Evolutionary conservation across 176 grass and related monocot genomes (phyloP).

Genomic region (Rhynchospora pubera): DNA sequence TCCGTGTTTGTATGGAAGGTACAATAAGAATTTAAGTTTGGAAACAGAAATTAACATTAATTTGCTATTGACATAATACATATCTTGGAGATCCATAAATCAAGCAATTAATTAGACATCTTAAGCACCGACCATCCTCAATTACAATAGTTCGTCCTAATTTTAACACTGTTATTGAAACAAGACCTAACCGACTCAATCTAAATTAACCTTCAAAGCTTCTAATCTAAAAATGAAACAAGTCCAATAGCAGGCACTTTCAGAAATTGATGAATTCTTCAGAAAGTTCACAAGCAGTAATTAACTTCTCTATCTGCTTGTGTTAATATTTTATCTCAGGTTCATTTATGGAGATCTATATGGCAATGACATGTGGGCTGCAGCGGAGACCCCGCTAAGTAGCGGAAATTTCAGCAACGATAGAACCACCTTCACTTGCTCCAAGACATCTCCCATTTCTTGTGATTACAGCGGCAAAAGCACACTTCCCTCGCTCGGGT

Average conservation of each 20-base stretch:
- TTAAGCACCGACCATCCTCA: neutral
- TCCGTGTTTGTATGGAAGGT: constrained; percentile 65
- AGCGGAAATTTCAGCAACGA: constrained; percentile 48
- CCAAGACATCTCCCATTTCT: constrained; percentile 52
- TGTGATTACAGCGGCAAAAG: constrained; percentile 49
- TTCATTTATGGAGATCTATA: constrained; percentile 70
- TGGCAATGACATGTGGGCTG: constrained; percentile 48
- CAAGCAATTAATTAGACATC: neutral
- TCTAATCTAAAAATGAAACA: neutral
- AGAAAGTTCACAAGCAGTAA: neutral
- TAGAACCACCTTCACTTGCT: constrained; percentile 39
- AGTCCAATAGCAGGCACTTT: too few species aligned
- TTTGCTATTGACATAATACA: too few species aligned
- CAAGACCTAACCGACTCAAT: neutral
- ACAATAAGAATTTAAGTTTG: neutral
- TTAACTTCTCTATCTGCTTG: neutral
- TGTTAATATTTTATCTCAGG: constrained; percentile 18
- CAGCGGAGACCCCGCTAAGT: constrained; percentile 35
- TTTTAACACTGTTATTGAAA: neutral
- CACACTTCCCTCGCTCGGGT: constrained; percentile 55
- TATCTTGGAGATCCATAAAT: too few species aligned
- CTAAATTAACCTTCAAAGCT: neutral
- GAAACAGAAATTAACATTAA: too few species aligned
- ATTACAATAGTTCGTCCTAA: neutral
- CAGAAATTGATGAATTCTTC: too few species aligned